Percentiles rank a stretch among this genome's conserved stretches.
Conservation (phyloP, 192 early-diverging fungal species). For the Coemansia interrupta region DNA sequence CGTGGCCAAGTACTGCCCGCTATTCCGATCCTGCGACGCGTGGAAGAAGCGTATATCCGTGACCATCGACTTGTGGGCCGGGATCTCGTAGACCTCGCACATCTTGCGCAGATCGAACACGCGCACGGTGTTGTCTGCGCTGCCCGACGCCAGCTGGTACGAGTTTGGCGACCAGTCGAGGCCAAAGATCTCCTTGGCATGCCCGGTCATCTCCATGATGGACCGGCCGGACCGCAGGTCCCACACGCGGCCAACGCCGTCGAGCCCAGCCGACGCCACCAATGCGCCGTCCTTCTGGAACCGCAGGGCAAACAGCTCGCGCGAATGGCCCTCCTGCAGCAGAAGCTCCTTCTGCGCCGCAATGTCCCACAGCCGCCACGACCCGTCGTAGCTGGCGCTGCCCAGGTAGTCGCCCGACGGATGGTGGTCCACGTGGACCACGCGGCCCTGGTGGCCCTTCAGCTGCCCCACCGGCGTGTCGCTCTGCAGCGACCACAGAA, state of each 20-base stretch:
- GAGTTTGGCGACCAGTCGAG: conserved; percentile 93
- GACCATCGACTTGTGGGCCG: conserved; percentile 88
- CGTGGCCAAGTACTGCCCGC: conserved; percentile 77
- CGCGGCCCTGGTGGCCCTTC: conserved; percentile 76
- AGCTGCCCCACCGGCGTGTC: conserved; percentile 74
- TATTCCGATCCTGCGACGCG: conserved; percentile 11
- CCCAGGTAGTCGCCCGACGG: conserved; percentile 84
- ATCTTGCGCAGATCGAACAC: conserved; percentile 89
- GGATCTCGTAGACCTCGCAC: conserved; percentile 74
- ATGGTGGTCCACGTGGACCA: conserved; percentile 85
- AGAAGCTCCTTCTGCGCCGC: conserved; percentile 72
- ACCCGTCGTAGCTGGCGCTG: conserved; percentile 65
- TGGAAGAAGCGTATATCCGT: conserved; percentile 73
- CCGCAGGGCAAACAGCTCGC: conserved; percentile 86
- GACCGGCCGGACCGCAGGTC: conserved; percentile 89
- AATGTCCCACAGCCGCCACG: conserved; percentile 97
- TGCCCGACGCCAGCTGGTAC: conserved; percentile 87
- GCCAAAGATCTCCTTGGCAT: conserved; percentile 83
- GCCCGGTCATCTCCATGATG: conserved; percentile 83
- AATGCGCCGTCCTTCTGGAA: conserved; percentile 92
- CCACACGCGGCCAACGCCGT: conserved; percentile 93
- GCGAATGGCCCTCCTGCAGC: conserved; percentile 91
- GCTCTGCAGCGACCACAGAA: conserved; percentile 82
- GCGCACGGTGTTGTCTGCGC: conserved; percentile 85
- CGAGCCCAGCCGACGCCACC: conserved; percentile 84